Evolutionary conservation across 352 stramenopile genomes (phyloP).

Genomic region (Thalassiosira exigua): DNA sequence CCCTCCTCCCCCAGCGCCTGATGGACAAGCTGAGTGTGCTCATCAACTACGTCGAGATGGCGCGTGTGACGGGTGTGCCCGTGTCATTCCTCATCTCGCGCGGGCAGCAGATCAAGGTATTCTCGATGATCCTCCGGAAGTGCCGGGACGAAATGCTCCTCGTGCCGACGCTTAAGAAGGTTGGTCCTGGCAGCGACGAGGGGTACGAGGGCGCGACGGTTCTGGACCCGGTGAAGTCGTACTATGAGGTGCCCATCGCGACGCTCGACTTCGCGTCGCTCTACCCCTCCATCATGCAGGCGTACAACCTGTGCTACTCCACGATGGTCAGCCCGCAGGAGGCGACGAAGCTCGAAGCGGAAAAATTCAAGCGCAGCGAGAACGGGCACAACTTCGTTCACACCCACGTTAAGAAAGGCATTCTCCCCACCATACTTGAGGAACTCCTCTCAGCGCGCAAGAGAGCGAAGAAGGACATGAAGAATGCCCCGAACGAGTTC

Average conservation of each 20-base stretch:
- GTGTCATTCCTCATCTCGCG: conserved; percentile 97
- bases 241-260: conserved; percentile 98
- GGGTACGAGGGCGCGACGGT: conserved; percentile 99
- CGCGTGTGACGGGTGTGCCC: conserved; percentile 96
- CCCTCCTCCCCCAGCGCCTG: conserved; percentile 93
- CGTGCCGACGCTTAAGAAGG: conserved; percentile 95
- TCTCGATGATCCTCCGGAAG: conserved; percentile 98
- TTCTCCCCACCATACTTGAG: conserved; percentile 98
- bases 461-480: conserved; percentile 99
- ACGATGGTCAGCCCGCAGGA: conserved; percentile 92
- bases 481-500: conserved; percentile 97
- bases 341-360: conserved; percentile 72
- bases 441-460: conserved; percentile 97
- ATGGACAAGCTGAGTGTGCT: conserved; percentile 99
- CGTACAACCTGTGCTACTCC: conserved; percentile 99
- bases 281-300: conserved; percentile 99
- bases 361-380: conserved; percentile 92
- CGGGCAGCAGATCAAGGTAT: conserved; percentile 99
- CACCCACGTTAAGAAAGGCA: conserved; percentile 94
- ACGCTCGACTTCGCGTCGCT: conserved; percentile 99
- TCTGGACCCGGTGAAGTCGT: conserved; percentile 98
- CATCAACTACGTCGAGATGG: conserved; percentile 99
- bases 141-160: conserved; percentile 93
- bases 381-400: conserved; percentile 97
- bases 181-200: conserved; percentile 75